These are phyloP conservation scores for Schoenoplectus tabernaemontani DNA, from an alignment of 202 grass and related monocot species.

Conservation along the genomic window DNA sequence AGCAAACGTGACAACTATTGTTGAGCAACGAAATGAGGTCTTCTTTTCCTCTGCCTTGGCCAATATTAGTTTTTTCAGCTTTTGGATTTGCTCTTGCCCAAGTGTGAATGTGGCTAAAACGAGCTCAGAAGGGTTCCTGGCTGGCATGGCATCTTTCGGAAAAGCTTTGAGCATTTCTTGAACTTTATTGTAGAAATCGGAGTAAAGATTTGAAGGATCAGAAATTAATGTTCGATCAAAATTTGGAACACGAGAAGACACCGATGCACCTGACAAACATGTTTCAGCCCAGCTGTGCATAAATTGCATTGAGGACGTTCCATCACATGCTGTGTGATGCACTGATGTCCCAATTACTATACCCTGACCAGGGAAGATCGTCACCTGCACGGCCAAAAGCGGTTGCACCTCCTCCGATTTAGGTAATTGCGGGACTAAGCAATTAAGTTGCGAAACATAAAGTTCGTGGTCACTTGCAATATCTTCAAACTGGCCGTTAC, in stretches of 20 bases:
- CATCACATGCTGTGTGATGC: conserved; percentile 28
- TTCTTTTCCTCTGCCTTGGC: not conserved
- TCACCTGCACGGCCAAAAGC: conserved; percentile 16
- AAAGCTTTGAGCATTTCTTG: not conserved
- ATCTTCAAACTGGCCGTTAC: not conserved
- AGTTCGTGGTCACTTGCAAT: not conserved
- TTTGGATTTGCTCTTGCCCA: not conserved
- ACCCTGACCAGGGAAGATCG: conserved; percentile 14
- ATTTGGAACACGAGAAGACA: not conserved
- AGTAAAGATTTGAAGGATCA: conserved; percentile 27
- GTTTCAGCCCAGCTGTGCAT: conserved; percentile 25
- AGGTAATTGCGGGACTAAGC: conserved; percentile 8
- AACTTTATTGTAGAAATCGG: not conserved
- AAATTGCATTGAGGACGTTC: conserved; percentile 24
- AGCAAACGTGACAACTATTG: conserved; percentile 23
- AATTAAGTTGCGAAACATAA: not conserved
- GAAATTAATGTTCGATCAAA: conserved; percentile 25
- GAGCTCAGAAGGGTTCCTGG: not conserved
- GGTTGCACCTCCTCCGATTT: conserved; percentile 7
- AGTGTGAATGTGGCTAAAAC: conserved; percentile 27
- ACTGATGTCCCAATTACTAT: conserved; percentile 20
- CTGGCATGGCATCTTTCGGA: not conserved
- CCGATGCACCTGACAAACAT: not conserved
- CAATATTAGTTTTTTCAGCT: conserved; percentile 15
- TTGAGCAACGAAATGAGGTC: conserved; percentile 10